Conservation (phyloP, 257 asterid genomes). For the Plantago major region DNA sequence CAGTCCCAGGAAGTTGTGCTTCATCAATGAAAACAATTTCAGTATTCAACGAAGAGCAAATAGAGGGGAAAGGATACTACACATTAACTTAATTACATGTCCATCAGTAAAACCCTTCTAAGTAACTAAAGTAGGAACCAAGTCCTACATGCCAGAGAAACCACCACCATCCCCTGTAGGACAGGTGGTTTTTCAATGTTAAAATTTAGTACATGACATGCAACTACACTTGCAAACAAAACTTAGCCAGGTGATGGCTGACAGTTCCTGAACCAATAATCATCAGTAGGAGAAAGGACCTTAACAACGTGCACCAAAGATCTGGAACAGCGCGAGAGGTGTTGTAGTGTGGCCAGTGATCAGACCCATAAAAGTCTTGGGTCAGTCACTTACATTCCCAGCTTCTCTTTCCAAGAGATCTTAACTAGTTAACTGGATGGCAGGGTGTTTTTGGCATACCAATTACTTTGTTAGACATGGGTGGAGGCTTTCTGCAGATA, state of each 20-base stretch:
- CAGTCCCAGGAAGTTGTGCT: conserved; percentile 97
- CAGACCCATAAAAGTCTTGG: not conserved
- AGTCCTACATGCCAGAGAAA: too few species aligned
- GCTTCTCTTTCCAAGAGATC: not conserved
- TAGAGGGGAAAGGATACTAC: conserved; percentile 3
- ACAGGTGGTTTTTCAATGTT: too few species aligned
- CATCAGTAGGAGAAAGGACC: not conserved
- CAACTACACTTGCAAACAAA: too few species aligned
- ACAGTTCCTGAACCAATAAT: conserved; percentile 10
- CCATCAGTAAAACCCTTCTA: not conserved
- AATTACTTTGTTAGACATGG: not conserved
- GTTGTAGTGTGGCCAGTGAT: conserved; percentile 6
- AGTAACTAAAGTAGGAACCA: too few species aligned
- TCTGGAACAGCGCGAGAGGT: not conserved
- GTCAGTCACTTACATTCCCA: not conserved
- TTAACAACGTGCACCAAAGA: conserved; percentile 3
- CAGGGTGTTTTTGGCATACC: not conserved
- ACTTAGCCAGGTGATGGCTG: not conserved
- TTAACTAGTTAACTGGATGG: too few species aligned
- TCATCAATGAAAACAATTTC: conserved; percentile 33
- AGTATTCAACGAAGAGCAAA: conserved; percentile 23
- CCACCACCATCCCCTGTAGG: too few species aligned
- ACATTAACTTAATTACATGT: not conserved
- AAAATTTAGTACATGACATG: too few species aligned
- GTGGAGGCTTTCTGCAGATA: too few species aligned